phyloP scores from a whole-genome alignment of 805 yeast species.

The Sugiyamaella americana region DNA sequence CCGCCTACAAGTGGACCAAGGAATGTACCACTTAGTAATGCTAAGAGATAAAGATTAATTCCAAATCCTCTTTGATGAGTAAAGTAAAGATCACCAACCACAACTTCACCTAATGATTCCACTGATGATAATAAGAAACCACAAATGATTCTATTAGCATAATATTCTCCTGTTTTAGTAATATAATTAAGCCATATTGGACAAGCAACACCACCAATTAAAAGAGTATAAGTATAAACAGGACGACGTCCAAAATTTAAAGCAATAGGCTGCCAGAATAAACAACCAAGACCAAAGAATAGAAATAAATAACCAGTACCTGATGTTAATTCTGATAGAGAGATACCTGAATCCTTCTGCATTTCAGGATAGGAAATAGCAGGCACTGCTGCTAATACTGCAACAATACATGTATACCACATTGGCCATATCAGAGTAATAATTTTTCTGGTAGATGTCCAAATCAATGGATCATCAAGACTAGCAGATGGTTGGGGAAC shows the following conservation, averaged over 20 bases:
- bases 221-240: conserved; percentile 27
- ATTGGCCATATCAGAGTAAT: conserved; percentile 7
- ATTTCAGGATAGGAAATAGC: conserved; percentile 5
- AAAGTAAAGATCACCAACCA: conserved; percentile 45
- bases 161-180: conserved; percentile 5
- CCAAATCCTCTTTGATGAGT: conserved; percentile 47
- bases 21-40: conserved; percentile 72
- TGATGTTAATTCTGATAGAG: neutral
- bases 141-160: conserved; percentile 8
- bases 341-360: neutral
- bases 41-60: conserved; percentile 50
- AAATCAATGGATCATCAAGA: conserved; percentile 60
- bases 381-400: conserved; percentile 9
- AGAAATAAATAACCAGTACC: conserved; percentile 4
- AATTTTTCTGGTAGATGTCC: conserved; percentile 32
- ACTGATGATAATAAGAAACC: conserved; percentile 31
- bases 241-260: conserved; percentile 40
- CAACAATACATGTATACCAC: conserved; percentile 6
- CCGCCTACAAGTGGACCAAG: conserved; percentile 76
- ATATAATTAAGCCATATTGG: conserved; percentile 8
- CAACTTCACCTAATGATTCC: conserved; percentile 46
- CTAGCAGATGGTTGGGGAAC: conserved; percentile 62
- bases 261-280: conserved; percentile 43
- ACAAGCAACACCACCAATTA: conserved; percentile 7
- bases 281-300: conserved; percentile 15